These are phyloP conservation scores for Metschnikowia baotianmanensis DNA, from an alignment of 805 yeast genomes.

Conservation along the genomic window DNA sequence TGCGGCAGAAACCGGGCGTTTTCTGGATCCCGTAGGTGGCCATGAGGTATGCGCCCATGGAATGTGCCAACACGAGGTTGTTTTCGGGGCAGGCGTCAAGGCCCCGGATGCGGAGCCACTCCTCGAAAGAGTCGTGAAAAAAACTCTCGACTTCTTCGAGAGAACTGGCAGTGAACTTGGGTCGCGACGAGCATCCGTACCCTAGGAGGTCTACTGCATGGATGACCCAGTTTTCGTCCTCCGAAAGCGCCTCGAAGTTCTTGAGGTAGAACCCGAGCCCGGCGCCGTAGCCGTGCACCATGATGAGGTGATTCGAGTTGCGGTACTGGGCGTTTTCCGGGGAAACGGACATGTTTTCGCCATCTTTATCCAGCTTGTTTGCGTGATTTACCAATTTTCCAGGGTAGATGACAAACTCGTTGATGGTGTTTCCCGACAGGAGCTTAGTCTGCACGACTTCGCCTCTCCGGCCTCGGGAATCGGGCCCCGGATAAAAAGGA, in stretches of 20 bases:
- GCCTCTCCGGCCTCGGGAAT: slow-evolving; percentile 27
- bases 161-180: slow-evolving; percentile 47
- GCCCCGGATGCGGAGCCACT: slow-evolving; percentile 57
- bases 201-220: slow-evolving; percentile 90
- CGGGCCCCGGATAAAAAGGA: slow-evolving; percentile 45
- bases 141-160: slow-evolving; percentile 54
- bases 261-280: slow-evolving; percentile 46
- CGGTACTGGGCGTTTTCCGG: slow-evolving; percentile 3
- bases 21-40: slow-evolving; percentile 60
- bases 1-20: slow-evolving; percentile 57
- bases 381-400: neutral
- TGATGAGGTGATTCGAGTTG: slow-evolving; percentile 31
- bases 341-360: no score
- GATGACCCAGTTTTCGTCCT: slow-evolving; percentile 56
- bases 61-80: slow-evolving; percentile 74
- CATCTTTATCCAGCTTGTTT: no score
- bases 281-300: slow-evolving; percentile 46
- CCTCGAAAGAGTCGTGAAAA: slow-evolving; percentile 62
- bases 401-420: slow-evolving; percentile 42
- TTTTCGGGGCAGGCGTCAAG: slow-evolving; percentile 32
- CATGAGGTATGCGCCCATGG: slow-evolving; percentile 87
- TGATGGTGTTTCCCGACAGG: slow-evolving; percentile 33
- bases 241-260: slow-evolving; percentile 29
- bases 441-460: slow-evolving; percentile 32
- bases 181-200: slow-evolving; percentile 86